A percentile compares a stretch with the other conserved stretches of the same genome.
Conservation (phyloP, 441 rosid species). For the Gossypium davidsonii region DNA sequence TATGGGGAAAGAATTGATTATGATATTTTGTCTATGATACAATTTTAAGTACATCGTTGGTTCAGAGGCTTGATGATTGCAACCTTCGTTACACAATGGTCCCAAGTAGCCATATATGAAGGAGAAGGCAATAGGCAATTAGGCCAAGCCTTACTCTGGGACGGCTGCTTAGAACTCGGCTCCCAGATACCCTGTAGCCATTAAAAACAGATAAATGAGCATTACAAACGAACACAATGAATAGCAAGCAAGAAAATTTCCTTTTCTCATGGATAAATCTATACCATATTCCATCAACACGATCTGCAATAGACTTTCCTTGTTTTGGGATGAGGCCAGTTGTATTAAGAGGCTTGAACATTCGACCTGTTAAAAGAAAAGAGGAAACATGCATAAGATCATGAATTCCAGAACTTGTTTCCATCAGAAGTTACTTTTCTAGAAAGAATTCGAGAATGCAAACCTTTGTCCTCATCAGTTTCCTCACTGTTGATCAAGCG, state of each 20-base stretch:
- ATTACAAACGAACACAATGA: background rate
- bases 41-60: conserved; percentile 13
- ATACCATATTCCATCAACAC: conserved; percentile 88
- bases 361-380: conserved; percentile 55
- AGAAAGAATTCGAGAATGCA: conserved; percentile 8
- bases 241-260: background rate
- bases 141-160: conserved; percentile 79
- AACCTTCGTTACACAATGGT: conserved; percentile 44
- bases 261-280: background rate
- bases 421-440: background rate
- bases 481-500: conserved; percentile 49
- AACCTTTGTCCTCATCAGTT: conserved; percentile 84
- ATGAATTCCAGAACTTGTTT: background rate
- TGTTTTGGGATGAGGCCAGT: conserved; percentile 79
- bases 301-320: conserved; percentile 85
- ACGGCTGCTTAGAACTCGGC: conserved; percentile 67
- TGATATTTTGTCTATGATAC: conserved; percentile 26
- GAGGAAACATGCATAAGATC: background rate
- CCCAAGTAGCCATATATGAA: conserved; percentile 78
- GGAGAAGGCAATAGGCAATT: conserved; percentile 60
- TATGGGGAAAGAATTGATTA: conserved; percentile 2
- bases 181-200: conserved; percentile 82
- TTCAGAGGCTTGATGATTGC: conserved; percentile 6
- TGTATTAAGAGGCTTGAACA: conserved; percentile 79
- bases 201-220: conserved; percentile 1